These are phyloP conservation scores for Leptographium wingfieldii DNA, from an alignment of 2,329 filamentous ascomycete species.

Conservation along the genomic window DNA sequence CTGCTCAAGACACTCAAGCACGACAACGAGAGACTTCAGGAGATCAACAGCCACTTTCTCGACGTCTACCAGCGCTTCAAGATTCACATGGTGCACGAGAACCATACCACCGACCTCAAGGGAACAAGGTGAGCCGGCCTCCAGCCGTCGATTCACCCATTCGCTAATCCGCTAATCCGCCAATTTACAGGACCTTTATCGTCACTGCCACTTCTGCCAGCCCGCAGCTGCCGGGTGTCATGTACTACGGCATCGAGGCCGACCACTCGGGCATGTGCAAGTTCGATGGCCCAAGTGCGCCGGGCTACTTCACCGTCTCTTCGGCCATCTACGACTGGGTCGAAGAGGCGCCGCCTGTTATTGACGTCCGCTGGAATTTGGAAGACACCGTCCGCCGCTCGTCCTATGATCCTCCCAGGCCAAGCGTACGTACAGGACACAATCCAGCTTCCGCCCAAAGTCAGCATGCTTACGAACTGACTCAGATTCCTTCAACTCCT, in stretches of 20 bases:
- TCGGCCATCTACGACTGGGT: constrained; percentile 39
- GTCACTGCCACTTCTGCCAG: constrained; percentile 60
- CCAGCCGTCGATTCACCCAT: too few species aligned
- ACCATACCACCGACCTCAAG: constrained; percentile 56
- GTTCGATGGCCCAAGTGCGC: constrained; percentile 49
- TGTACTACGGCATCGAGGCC: constrained; percentile 62
- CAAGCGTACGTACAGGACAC: constrained; percentile 24
- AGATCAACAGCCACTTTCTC: constrained; percentile 61
- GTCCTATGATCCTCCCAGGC: constrained; percentile 31
- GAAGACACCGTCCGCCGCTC: constrained; percentile 42
- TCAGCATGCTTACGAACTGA: neutral
- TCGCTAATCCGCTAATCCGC: neutral
- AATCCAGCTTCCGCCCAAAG: neutral
- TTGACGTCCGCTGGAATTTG: constrained; percentile 44
- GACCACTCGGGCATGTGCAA: constrained; percentile 64
- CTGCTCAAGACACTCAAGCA: constrained; percentile 58
- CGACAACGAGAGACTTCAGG: constrained; percentile 61
- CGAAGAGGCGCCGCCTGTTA: constrained; percentile 38
- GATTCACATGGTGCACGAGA: constrained; percentile 68
- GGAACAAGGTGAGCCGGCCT: constrained; percentile 34
- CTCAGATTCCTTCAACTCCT: too few species aligned
- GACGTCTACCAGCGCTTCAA: constrained; percentile 59
- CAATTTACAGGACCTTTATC: constrained; percentile 36
- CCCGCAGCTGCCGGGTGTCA: constrained; percentile 55
- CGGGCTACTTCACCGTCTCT: constrained; percentile 47